Conservation (phyloP, 306 rosid genomes). For the Betula pendula region DNA sequence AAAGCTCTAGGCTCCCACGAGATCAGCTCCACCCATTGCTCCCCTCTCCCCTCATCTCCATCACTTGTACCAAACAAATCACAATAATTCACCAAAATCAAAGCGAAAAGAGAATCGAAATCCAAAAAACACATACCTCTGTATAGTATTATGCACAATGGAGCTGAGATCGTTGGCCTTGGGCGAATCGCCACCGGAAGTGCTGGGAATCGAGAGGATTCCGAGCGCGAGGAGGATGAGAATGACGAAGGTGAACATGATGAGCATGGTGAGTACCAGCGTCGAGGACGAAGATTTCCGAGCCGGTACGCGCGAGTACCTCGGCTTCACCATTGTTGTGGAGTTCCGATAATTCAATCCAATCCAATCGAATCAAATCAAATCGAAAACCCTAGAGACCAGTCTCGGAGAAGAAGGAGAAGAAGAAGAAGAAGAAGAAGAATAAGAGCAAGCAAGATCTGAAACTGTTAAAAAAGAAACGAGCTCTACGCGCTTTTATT, state of each 20-base stretch:
- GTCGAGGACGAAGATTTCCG: constrained; percentile 63
- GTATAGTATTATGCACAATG: constrained; percentile 49
- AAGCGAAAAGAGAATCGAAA: neutral
- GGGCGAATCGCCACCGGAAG: constrained; percentile 46
- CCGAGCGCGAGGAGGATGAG: constrained; percentile 90
- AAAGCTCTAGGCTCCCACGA: constrained; percentile 99
- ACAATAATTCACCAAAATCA: neutral
- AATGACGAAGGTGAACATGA: constrained; percentile 71
- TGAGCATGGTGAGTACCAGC: constrained; percentile 57
- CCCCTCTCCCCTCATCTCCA: constrained; percentile 51
- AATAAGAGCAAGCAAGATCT: neutral
- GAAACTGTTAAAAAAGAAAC: neutral
- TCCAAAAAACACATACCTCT: constrained; percentile 31
- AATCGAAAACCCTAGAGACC: constrained; percentile 14
- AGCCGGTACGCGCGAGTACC: constrained; percentile 56
- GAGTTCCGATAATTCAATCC: constrained; percentile 2
- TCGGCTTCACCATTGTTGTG: constrained; percentile 61
- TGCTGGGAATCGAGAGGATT: constrained; percentile 73
- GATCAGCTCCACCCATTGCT: constrained; percentile 83
- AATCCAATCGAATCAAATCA: constrained; percentile 10
- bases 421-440: no score
- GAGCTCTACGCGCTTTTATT: neutral
- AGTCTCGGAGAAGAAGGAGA: neutral
- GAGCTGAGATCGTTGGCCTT: constrained; percentile 88
- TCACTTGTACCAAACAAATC: constrained; percentile 33